These are phyloP conservation scores for Aspergillus amoenus DNA, from an alignment of 2,329 filamentous ascomycete species.

Conservation along the genomic window DNA sequence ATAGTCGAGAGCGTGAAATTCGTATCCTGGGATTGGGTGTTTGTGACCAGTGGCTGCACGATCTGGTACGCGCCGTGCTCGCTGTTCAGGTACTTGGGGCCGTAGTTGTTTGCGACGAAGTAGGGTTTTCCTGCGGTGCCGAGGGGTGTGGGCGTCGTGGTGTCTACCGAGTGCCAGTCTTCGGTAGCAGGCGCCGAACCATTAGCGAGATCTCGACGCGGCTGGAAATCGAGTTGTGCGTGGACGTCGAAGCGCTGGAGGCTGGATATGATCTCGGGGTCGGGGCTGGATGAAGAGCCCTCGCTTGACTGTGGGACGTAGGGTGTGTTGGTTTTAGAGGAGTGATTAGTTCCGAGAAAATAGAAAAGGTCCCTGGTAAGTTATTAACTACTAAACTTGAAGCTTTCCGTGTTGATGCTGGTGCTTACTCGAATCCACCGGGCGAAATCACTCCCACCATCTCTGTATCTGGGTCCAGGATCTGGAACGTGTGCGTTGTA, in stretches of 20 bases:
- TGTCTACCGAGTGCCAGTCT: constrained; percentile 25
- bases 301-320: constrained; percentile 36
- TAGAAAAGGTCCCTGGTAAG: constrained; percentile 41
- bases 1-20: constrained; percentile 49
- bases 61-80: constrained; percentile 42
- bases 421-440: constrained; percentile 47
- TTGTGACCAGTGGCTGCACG: constrained; percentile 46
- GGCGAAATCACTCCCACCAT: constrained; percentile 48
- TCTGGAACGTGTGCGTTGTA: constrained; percentile 51
- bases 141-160: constrained; percentile 15
- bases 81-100: constrained; percentile 46
- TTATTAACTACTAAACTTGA: no score
- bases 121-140: constrained; percentile 37
- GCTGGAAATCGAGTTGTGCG: constrained; percentile 41
- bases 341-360: constrained; percentile 38
- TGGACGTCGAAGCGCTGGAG: constrained; percentile 47
- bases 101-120: constrained; percentile 48
- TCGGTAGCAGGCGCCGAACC: constrained; percentile 35
- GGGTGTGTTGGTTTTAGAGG: constrained; percentile 35
- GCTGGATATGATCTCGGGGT: constrained; percentile 32
- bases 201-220: constrained; percentile 43
- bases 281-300: constrained; percentile 29
- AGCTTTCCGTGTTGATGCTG: no score
- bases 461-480: constrained; percentile 50
- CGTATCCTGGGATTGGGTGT: constrained; percentile 35